Evolutionary conservation across 2,329 filamentous ascomycete species (phyloP).

Genomic region (Colletotrichum filicis): DNA sequence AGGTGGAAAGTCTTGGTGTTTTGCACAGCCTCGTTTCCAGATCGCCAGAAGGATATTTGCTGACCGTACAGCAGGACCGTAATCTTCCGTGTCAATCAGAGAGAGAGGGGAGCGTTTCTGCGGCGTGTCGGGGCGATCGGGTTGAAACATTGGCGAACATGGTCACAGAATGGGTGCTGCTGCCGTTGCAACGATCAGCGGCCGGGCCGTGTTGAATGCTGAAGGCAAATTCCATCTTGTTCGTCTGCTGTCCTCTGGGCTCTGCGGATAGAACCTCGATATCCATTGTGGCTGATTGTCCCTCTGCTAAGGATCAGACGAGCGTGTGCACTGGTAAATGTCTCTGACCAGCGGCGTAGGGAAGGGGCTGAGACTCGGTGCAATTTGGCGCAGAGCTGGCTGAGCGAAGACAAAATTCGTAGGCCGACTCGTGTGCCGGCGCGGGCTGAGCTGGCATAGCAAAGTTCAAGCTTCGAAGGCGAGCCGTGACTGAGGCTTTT

Average conservation of each 20-base stretch:
- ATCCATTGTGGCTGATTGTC: slow-evolving; percentile 15
- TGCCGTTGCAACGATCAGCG: slow-evolving; percentile 1
- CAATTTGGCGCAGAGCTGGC: slow-evolving; percentile 32
- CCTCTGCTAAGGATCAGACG: slow-evolving; percentile 10
- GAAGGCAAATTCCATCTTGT: slow-evolving; percentile 6
- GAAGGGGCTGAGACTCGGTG: slow-evolving; percentile 31
- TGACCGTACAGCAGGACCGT: slow-evolving; percentile 7
- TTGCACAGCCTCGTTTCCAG: slow-evolving; percentile 33
- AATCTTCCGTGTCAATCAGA: not conserved
- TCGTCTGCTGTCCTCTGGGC: not conserved
- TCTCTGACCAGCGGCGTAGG: slow-evolving; percentile 9
- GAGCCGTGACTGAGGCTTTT: not conserved
- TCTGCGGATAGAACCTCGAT: not conserved
- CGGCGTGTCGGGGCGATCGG: slow-evolving; percentile 11
- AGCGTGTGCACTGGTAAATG: slow-evolving; percentile 3
- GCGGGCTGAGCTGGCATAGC: slow-evolving; percentile 16
- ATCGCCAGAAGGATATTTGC: slow-evolving; percentile 15
- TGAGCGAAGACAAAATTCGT: slow-evolving; percentile 22
- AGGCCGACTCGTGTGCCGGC: slow-evolving; percentile 16
- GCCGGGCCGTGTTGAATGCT: not conserved
- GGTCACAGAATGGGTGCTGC: not conserved
- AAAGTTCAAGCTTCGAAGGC: slow-evolving; percentile 3
- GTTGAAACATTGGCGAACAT: slow-evolving; percentile 23
- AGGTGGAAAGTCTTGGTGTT: slow-evolving; percentile 34
- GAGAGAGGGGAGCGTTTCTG: not conserved